Conservation (phyloP, 306 rosid genomes). For the Fragaria ananassa region DNA sequence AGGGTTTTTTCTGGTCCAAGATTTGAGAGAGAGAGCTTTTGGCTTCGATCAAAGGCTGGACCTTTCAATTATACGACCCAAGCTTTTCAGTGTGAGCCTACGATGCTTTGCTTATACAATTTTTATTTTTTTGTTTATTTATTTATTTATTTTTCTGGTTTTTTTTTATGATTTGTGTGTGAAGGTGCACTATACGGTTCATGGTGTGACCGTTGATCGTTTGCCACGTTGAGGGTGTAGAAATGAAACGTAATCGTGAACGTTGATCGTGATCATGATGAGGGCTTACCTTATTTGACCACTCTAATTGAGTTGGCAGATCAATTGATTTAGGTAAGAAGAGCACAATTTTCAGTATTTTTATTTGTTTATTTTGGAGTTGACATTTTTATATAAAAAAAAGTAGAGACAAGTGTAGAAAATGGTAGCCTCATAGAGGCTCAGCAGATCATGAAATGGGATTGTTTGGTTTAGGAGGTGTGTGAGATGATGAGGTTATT, state of each 20-base stretch:
- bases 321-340: not conserved
- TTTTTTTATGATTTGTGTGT: too few relatives aligned
- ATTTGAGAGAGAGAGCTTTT: not conserved
- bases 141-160: not conserved
- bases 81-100: not conserved
- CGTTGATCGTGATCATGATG: not conserved
- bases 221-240: conserved; percentile 8
- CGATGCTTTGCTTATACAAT: too few relatives aligned
- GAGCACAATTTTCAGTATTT: not conserved
- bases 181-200: too few relatives aligned
- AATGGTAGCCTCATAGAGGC: conserved; percentile 44
- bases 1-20: not conserved
- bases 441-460: conserved; percentile 8
- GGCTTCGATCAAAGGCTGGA: not conserved
- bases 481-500: conserved; percentile 16
- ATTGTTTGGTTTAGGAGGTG: conserved; percentile 13
- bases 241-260: not conserved
- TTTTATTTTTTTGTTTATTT: too few relatives aligned
- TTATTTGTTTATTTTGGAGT: not conserved
- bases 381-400: not conserved
- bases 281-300: too few relatives aligned
- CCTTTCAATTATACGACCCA: not conserved
- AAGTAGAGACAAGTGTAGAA: not conserved
- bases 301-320: too few relatives aligned
- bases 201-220: not conserved